These are phyloP conservation scores for Arabis alpina DNA, from an alignment of 345 rosid species.

Conservation along the genomic window DNA sequence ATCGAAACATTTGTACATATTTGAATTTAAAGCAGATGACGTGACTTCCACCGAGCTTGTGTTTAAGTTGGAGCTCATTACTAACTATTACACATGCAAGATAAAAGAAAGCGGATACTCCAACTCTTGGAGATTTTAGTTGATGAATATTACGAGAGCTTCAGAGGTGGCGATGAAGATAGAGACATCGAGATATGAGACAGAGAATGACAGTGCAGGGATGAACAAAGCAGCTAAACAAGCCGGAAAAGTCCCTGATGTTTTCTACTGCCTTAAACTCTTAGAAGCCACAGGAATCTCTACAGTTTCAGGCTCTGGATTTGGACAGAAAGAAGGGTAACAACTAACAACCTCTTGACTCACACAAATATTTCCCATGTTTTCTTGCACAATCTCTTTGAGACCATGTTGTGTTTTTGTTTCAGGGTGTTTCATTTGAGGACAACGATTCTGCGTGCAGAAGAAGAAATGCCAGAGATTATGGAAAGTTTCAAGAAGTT, in stretches of 20 bases:
- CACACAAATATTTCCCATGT: neutral
- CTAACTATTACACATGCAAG: too few relatives aligned
- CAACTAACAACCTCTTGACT: too few relatives aligned
- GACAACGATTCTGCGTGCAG: conserved; percentile 94
- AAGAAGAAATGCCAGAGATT: conserved; percentile 94
- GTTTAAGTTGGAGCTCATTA: too few relatives aligned
- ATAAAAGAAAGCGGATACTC: too few relatives aligned
- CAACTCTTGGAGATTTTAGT: too few relatives aligned
- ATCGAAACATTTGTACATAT: too few relatives aligned
- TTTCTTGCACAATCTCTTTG: conserved; percentile 6
- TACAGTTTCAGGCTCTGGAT: conserved; percentile 98
- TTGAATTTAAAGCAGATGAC: too few relatives aligned
- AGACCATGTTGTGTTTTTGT: neutral
- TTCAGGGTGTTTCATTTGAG: conserved; percentile 88
- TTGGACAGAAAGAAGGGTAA: conserved; percentile 99
- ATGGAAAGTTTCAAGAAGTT: conserved; percentile 93
- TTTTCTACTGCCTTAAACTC: conserved; percentile 93
- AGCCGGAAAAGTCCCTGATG: conserved; percentile 89
- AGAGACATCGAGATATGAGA: too few relatives aligned
- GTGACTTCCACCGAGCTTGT: too few relatives aligned
- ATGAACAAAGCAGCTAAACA: conserved; percentile 81
- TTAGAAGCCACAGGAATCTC: conserved; percentile 98
- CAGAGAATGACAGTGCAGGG: too few relatives aligned
- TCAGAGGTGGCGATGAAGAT: too few relatives aligned
- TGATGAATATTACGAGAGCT: too few relatives aligned